A percentile compares a stretch with the other conserved stretches of the same genome.
Evolutionary conservation across 2,329 filamentous ascomycete species (phyloP).

Genomic region (Colletotrichum noveboracense): DNA sequence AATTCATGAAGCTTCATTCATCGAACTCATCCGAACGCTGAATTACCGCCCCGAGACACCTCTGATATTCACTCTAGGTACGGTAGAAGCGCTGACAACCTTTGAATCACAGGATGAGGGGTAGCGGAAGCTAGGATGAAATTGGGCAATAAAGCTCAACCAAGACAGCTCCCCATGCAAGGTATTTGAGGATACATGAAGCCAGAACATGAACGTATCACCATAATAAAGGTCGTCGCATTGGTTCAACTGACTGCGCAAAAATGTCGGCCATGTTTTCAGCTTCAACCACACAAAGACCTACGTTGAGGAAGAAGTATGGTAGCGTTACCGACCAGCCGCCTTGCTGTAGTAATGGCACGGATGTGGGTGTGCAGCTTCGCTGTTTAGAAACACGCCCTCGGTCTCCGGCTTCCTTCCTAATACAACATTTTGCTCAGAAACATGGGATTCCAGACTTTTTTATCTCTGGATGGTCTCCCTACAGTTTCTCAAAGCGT

Average conservation of each 20-base stretch:
- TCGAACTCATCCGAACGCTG: background rate
- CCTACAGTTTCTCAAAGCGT: accelerated
- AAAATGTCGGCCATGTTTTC: background rate
- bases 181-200: background rate
- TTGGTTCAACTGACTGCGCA: background rate
- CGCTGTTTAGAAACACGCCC: background rate
- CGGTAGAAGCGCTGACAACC: accelerated
- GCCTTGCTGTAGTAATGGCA: background rate
- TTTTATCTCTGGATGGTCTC: background rate
- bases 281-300: background rate
- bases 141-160: background rate
- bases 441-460: background rate
- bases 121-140: background rate
- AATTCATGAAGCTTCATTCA: background rate
- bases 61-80: accelerated
- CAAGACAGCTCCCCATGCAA: background rate
- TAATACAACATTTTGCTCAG: background rate
- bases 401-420: background rate
- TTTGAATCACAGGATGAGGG: background rate
- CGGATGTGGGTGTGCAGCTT: background rate
- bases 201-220: background rate
- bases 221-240: background rate
- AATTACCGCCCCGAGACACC: background rate
- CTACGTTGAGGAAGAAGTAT: background rate
- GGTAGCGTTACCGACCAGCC: background rate